These are phyloP conservation scores for Candida namnaoensis DNA, from an alignment of 805 yeast genomes.

Conservation along the genomic window DNA sequence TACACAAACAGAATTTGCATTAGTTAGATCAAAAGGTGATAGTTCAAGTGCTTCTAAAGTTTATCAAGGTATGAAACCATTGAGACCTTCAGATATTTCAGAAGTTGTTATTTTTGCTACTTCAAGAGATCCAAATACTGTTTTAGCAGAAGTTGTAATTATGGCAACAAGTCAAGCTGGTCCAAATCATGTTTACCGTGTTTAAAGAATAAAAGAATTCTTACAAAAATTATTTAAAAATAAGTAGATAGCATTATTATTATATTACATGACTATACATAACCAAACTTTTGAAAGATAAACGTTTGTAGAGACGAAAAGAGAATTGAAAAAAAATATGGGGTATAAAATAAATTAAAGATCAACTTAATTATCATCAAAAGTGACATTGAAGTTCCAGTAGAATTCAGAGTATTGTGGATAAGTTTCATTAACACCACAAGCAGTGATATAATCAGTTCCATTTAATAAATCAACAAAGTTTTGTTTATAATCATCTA, in stretches of 20 bases:
- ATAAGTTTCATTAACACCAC: slow-evolving; percentile 15
- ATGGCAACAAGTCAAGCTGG: slow-evolving; percentile 80
- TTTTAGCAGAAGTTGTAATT: slow-evolving; percentile 62
- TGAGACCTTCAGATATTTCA: slow-evolving; percentile 46
- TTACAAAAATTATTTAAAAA: too few relatives aligned
- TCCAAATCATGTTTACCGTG: slow-evolving; percentile 46
- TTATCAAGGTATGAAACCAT: slow-evolving; percentile 42
- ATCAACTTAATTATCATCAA: slow-evolving; percentile 7
- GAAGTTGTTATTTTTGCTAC: slow-evolving; percentile 45
- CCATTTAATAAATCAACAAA: slow-evolving; percentile 22
- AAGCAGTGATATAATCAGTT: slow-evolving; percentile 21
- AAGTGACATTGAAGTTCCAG: slow-evolving; percentile 15
- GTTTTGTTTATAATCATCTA: slow-evolving; percentile 22
- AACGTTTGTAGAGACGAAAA: too few relatives aligned
- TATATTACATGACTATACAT: too few relatives aligned
- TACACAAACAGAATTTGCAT: slow-evolving; percentile 52
- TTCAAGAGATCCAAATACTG: slow-evolving; percentile 45
- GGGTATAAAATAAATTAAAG: background rate
- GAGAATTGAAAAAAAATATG: too few relatives aligned
- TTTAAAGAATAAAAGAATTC: too few relatives aligned
- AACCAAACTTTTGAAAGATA: too few relatives aligned
- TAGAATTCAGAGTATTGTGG: slow-evolving; percentile 13
- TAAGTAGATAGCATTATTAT: too few relatives aligned
- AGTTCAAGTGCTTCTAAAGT: slow-evolving; percentile 38
- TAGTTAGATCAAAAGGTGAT: slow-evolving; percentile 47